A percentile compares a stretch with the other conserved stretches of the same genome.
phyloP scores from a whole-genome alignment of 768 basidiomycete species.

The Sarcomyxa edulis region DNA sequence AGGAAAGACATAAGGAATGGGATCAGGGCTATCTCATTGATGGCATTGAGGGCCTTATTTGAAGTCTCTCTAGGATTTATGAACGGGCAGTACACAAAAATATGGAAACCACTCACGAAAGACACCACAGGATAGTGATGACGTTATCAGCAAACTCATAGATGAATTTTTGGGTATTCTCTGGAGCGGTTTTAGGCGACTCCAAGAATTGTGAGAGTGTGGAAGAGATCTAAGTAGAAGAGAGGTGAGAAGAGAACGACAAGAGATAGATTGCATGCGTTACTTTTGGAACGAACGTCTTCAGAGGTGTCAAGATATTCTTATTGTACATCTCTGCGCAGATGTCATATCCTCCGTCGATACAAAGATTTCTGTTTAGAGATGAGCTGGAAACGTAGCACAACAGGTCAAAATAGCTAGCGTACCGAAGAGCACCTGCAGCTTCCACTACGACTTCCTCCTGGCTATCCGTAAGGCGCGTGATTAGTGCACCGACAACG shows the following conservation, averaged over 20 bases:
- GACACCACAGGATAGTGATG: slow-evolving; percentile 89
- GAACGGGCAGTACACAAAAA: slow-evolving; percentile 4
- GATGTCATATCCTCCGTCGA: slow-evolving; percentile 93
- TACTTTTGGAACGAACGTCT: slow-evolving; percentile 76
- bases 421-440: slow-evolving; percentile 79
- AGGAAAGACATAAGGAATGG: slow-evolving; percentile 93
- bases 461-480: slow-evolving; percentile 81
- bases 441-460: slow-evolving; percentile 92
- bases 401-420: slow-evolving; percentile 2
- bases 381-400: slow-evolving; percentile 6
- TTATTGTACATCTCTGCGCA: slow-evolving; percentile 98
- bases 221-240: slow-evolving; percentile 55
- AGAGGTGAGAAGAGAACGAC: slow-evolving; percentile 2
- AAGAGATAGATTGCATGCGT: slow-evolving; percentile 8
- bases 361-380: slow-evolving; percentile 73
- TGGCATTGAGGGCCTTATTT: slow-evolving; percentile 83
- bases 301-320: slow-evolving; percentile 76
- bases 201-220: slow-evolving; percentile 65
- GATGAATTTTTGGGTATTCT: slow-evolving; percentile 69
- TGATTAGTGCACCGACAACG: slow-evolving; percentile 81
- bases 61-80: slow-evolving; percentile 72
- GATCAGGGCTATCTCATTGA: slow-evolving; percentile 73
- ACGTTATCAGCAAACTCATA: slow-evolving; percentile 90
- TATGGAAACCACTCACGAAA: slow-evolving; percentile 70
- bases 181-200: slow-evolving; percentile 54